These are phyloP conservation scores for Periconia sp. DNA, from an alignment of 2,329 filamentous ascomycete species.

Conservation along the genomic window DNA sequence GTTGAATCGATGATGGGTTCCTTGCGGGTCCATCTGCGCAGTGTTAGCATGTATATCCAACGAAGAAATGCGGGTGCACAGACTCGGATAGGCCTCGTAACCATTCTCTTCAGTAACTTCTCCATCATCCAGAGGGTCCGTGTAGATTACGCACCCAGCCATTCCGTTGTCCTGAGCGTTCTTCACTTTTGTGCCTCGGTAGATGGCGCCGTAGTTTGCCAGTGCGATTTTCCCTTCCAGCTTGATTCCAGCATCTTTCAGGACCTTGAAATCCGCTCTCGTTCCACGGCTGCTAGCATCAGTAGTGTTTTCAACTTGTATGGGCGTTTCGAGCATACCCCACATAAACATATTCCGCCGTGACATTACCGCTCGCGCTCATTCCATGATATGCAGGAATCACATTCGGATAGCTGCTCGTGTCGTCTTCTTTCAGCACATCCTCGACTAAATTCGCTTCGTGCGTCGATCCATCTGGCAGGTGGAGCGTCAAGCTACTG, in stretches of 20 bases:
- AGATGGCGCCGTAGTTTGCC: conserved; percentile 46
- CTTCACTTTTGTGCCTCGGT: conserved; percentile 52
- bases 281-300: conserved; percentile 19
- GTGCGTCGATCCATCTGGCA: conserved; percentile 19
- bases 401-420: conserved; percentile 33
- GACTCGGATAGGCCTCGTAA: conserved; percentile 43
- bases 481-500: conserved; percentile 19
- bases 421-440: conserved; percentile 25
- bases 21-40: conserved; percentile 46
- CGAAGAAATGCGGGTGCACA: neutral
- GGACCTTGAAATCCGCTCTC: conserved; percentile 46
- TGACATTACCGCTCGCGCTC: conserved; percentile 46
- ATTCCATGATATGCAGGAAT: conserved; percentile 52
- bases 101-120: conserved; percentile 49
- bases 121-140: conserved; percentile 48
- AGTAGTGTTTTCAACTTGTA: neutral
- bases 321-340: conserved; percentile 30
- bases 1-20: conserved; percentile 49
- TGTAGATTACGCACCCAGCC: conserved; percentile 48
- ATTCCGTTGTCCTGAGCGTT: conserved; percentile 50
- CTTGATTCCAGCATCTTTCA: conserved; percentile 45
- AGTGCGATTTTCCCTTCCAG: conserved; percentile 52
- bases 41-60: conserved; percentile 6
- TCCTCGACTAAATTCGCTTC: conserved; percentile 25
- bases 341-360: conserved; percentile 50